These are phyloP conservation scores for Nepenthes gracilis DNA, from an alignment of 148 eudicot species.

Conservation along the genomic window DNA sequence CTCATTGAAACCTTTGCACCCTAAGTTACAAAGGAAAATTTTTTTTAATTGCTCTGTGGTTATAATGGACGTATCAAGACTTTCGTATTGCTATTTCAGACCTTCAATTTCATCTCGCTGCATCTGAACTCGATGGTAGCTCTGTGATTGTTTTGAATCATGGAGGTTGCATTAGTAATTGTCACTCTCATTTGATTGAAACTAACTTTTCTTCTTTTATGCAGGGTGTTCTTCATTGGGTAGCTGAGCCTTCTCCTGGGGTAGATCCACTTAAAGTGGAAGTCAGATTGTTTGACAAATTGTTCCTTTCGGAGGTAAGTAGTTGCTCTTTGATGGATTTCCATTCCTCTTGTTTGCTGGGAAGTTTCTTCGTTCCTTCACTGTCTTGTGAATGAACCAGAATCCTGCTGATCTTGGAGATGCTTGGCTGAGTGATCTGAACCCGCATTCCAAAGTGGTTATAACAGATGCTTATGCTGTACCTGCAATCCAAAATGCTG, in stretches of 20 bases:
- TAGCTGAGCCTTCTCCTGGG: slow-evolving; percentile 69
- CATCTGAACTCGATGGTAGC: too few species aligned
- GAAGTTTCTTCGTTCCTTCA: background rate
- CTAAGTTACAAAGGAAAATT: too few species aligned
- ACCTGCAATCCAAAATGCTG: slow-evolving; percentile 36
- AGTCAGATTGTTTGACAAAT: slow-evolving; percentile 81
- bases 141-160: too few species aligned
- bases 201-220: background rate
- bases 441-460: slow-evolving; percentile 65
- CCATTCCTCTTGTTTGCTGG: background rate
- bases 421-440: slow-evolving; percentile 76
- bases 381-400: slow-evolving; percentile 21
- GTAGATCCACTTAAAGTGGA: slow-evolving; percentile 82
- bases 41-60: too few species aligned
- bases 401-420: slow-evolving; percentile 86
- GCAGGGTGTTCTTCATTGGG: slow-evolving; percentile 98
- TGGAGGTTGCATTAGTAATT: too few species aligned
- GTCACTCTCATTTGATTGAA: too few species aligned
- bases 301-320: slow-evolving; percentile 77
- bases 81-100: too few species aligned
- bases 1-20: too few species aligned
- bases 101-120: too few species aligned
- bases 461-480: slow-evolving; percentile 66
- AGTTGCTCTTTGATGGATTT: slow-evolving; percentile 4
- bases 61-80: too few species aligned